These are phyloP conservation scores for Biscogniauxia marginata DNA, from an alignment of 2,329 filamentous ascomycete genomes.

Conservation along the genomic window DNA sequence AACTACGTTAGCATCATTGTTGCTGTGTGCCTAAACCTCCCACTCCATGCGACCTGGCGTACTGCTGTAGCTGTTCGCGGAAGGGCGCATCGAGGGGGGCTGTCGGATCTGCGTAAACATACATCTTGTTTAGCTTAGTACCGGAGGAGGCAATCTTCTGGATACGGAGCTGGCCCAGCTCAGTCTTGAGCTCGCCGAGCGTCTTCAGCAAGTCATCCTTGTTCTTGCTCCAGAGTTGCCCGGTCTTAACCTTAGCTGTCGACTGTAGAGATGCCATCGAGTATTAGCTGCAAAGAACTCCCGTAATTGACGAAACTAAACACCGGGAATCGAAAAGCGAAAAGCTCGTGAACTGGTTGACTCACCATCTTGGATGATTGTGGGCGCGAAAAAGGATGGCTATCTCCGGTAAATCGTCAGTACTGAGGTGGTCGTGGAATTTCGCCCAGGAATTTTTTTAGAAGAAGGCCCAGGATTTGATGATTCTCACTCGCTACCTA, in stretches of 20 bases:
- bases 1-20: slow-evolving; percentile 10
- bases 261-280: slow-evolving; percentile 40
- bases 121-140: slow-evolving; percentile 98
- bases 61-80: neutral
- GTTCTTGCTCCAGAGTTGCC: slow-evolving; percentile 97
- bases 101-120: slow-evolving; percentile 39
- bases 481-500: slow-evolving; percentile 13
- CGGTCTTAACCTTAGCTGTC: slow-evolving; percentile 81
- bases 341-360: slow-evolving; percentile 19
- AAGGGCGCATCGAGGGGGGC: slow-evolving; percentile 7
- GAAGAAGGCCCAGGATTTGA: slow-evolving; percentile 25
- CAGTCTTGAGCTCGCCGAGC: slow-evolving; percentile 90
- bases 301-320: neutral
- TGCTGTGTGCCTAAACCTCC: neutral
- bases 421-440: slow-evolving; percentile 29
- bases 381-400: slow-evolving; percentile 27
- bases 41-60: neutral
- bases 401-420: slow-evolving; percentile 23
- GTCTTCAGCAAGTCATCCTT: slow-evolving; percentile 98
- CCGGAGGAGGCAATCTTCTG: slow-evolving; percentile 97
- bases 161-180: slow-evolving; percentile 93
- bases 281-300: slow-evolving; percentile 17
- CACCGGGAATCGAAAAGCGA: neutral
- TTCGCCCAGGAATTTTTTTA: slow-evolving; percentile 28
- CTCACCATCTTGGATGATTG: slow-evolving; percentile 48